Evolutionary conservation across 1,284 basidiomycete genomes (phyloP).

Genomic region (Sporisorium sorghi): DNA sequence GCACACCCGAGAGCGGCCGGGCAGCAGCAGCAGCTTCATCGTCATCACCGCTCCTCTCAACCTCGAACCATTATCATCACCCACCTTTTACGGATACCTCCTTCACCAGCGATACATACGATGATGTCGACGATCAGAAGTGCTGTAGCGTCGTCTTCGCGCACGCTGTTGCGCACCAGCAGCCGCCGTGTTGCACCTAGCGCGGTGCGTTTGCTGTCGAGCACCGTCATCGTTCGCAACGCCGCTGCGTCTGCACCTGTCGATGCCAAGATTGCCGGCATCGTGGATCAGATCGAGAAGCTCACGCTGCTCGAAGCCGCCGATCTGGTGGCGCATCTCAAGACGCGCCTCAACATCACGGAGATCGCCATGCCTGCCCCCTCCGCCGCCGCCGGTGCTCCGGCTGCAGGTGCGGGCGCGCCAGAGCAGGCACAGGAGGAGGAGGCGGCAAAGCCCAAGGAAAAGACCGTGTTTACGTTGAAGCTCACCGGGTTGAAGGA

Average conservation of each 20-base stretch:
- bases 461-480: constrained; percentile 97
- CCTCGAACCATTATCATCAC: no score
- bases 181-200: constrained; percentile 8
- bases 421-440: constrained; percentile 72
- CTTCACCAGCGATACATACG: background rate
- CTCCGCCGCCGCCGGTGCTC: constrained; percentile 70
- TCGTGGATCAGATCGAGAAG: constrained; percentile 93
- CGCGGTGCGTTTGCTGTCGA: constrained; percentile 22
- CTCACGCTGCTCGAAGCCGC: constrained; percentile 94
- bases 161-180: constrained; percentile 10
- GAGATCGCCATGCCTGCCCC: constrained; percentile 94
- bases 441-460: constrained; percentile 92
- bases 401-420: background rate
- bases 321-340: constrained; percentile 91
- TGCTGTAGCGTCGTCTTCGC: constrained; percentile 37
- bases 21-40: background rate
- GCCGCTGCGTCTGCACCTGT: constrained; percentile 24
- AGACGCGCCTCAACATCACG: constrained; percentile 95
- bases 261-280: constrained; percentile 78
- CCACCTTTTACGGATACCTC: no score
- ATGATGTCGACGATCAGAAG: constrained; percentile 28
- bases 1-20: constrained; percentile 9
- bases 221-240: constrained; percentile 12
- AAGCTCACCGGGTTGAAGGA: constrained; percentile 71
- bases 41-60: constrained; percentile 1